These are phyloP conservation scores for Claviceps paspali DNA, from an alignment of 2,329 filamentous ascomycete genomes.

Conservation along the genomic window DNA sequence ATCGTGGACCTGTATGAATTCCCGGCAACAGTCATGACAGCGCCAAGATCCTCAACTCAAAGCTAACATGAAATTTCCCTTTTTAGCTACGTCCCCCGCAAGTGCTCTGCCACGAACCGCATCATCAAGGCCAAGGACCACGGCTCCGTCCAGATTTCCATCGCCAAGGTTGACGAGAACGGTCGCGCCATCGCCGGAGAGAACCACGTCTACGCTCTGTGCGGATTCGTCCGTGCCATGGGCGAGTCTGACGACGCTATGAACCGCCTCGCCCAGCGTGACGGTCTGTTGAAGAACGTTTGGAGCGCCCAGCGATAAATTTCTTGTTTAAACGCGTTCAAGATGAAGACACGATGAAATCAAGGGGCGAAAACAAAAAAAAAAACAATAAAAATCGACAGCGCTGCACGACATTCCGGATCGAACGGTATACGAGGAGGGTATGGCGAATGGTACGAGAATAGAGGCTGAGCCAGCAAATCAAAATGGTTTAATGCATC, in stretches of 20 bases:
- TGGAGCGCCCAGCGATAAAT: constrained; percentile 64
- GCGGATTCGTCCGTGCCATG: constrained; percentile 94
- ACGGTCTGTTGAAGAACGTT: constrained; percentile 93
- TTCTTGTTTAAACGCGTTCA: constrained; percentile 7
- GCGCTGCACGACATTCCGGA: constrained; percentile 7
- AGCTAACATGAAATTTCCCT: constrained; percentile 8
- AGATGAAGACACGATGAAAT: constrained; percentile 2
- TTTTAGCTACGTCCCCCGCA: constrained; percentile 86
- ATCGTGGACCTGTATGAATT: constrained; percentile 89
- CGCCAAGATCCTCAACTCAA: constrained; percentile 10
- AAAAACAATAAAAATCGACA: constrained; percentile 3
- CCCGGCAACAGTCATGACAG: neutral
- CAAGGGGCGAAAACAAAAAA: constrained; percentile 2
- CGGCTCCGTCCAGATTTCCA: constrained; percentile 90
- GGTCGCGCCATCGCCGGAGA: constrained; percentile 85
- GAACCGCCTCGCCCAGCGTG: constrained; percentile 89
- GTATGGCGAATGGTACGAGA: too few species aligned
- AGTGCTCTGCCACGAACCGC: constrained; percentile 97
- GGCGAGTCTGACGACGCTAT: constrained; percentile 94
- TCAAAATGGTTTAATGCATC: too few species aligned
- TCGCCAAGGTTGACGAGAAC: constrained; percentile 98
- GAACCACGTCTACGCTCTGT: constrained; percentile 94
- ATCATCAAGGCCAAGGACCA: constrained; percentile 99
- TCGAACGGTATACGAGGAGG: neutral
- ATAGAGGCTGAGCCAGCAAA: too few species aligned